Percentiles rank a stretch among this genome's conserved stretches.
Conservation (phyloP, 2,329 filamentous ascomycete species). For the Cladosporium sp. region DNA sequence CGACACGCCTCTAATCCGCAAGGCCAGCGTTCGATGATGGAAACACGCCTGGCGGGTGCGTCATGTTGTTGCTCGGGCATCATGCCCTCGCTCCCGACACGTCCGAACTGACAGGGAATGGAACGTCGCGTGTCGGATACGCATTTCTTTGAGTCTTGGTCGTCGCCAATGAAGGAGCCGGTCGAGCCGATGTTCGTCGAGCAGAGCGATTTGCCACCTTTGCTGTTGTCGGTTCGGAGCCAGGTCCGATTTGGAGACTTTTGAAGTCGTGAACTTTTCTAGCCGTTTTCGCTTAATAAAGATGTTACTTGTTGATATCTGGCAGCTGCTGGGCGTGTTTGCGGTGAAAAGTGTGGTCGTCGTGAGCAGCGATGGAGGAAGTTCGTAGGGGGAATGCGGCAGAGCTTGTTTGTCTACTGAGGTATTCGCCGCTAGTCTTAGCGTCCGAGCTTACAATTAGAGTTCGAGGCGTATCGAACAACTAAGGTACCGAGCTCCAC, state of each 20-base stretch:
- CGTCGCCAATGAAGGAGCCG: not conserved
- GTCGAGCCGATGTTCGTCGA: not conserved
- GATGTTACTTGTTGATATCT: not conserved
- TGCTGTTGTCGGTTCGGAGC: not conserved
- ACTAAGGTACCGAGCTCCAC: not conserved
- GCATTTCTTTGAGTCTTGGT: not conserved
- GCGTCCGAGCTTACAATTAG: not conserved
- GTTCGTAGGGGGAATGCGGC: not conserved
- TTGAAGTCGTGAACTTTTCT: not conserved
- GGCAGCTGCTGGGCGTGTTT: not conserved
- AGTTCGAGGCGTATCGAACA: not conserved
- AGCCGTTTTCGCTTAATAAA: not conserved
- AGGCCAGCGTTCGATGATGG: slow-evolving; percentile 15
- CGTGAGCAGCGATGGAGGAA: not conserved
- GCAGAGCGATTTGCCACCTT: not conserved
- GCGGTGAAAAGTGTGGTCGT: not conserved
- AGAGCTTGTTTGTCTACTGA: not conserved
- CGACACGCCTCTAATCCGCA: not conserved
- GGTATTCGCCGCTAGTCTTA: not conserved
- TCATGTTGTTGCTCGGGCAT: not conserved
- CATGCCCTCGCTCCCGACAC: not conserved
- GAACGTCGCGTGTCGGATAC: not conserved
- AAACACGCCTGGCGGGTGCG: not conserved
- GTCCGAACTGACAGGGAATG: not conserved
- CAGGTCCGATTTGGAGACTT: not conserved